Evolutionary conservation across 2,329 filamentous ascomycete genomes (phyloP), one percentile per base, ranked within the genome.

Genomic region (Lachnellula hyalina): DNA sequence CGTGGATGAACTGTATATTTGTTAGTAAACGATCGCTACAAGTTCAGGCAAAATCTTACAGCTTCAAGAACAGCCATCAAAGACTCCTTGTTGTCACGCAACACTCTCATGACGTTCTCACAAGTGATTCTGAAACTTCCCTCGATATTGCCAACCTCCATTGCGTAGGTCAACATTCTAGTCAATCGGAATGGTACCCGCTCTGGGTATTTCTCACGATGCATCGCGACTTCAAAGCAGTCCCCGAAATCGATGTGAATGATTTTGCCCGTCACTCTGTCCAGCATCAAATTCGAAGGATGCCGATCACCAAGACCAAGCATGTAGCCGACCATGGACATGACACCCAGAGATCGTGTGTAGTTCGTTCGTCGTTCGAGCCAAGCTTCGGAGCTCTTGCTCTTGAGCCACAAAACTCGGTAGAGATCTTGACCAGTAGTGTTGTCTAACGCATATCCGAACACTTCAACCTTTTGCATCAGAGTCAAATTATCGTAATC

Each of bases 321-420:
- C 61, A 99, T 97, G 72, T 99, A 99, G 60, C 94, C 94, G n/a
- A 97, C 94, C 91, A 99, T 99, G n/a, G 91, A 96, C 94, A 99
- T 99, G 66, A 99, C 94, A 64, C 90, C 94, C 2, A 99, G 79
- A 1, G 93, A 97, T 55, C 94, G 87, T 17, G 94, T 99, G 74
- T 99, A 99, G 70, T 96, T 99, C n/a, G 95, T 99, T 51, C 94
- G 87, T 44, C 94, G 83, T 72, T 97, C 94, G 35, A 99, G 84
- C 94, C 94, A 99, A 2, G 93, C 88, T 72, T 99, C 94, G 0
- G 93, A 96, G 58, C 89, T 96, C 78, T 96, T 96, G 68, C 90
- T 96, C 82, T 99, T 99, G 63, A 99, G 81, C 94, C 95, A 99
- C 36, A 99, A 77, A 2, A 99, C 93, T 38, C 94, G 89, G 73